Evolutionary conservation across 805 yeast genomes (phyloP).

Genomic region (Helenozyma baotianmanensis): DNA sequence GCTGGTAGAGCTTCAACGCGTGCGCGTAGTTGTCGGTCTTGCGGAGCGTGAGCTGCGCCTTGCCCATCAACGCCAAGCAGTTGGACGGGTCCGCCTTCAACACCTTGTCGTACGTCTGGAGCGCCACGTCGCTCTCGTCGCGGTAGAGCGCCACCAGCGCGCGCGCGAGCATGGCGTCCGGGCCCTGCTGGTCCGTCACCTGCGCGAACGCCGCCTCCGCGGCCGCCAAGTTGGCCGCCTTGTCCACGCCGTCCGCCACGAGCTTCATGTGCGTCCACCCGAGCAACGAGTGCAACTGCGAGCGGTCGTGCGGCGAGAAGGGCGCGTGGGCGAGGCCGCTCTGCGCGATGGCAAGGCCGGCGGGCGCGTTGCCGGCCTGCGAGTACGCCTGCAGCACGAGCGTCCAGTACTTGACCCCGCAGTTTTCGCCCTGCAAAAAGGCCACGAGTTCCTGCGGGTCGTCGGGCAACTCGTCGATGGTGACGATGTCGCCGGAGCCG

Average conservation of each 20-base stretch:
- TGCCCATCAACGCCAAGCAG: slow-evolving; percentile 72
- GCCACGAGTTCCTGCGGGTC: slow-evolving; percentile 81
- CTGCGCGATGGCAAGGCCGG: slow-evolving; percentile 59
- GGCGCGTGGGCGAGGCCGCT: slow-evolving; percentile 48
- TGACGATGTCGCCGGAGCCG: slow-evolving; percentile 74
- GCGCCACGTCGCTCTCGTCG: slow-evolving; percentile 66
- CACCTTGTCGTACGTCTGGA: slow-evolving; percentile 62
- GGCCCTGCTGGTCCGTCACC: slow-evolving; percentile 20
- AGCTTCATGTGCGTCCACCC: slow-evolving; percentile 67
- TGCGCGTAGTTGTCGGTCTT: slow-evolving; percentile 63
- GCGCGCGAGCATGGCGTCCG: slow-evolving; percentile 53
- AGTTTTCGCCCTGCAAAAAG: slow-evolving; percentile 74
- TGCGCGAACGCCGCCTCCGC: slow-evolving; percentile 22
- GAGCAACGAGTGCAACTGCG: slow-evolving; percentile 55
- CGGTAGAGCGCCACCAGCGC: slow-evolving; percentile 59
- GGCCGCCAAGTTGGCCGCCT: slow-evolving; percentile 18
- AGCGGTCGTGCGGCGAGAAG: slow-evolving; percentile 38
- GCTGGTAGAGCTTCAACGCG: slow-evolving; percentile 81
- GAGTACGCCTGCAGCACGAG: slow-evolving; percentile 79
- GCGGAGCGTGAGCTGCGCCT: slow-evolving; percentile 74
- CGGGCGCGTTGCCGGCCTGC: slow-evolving; percentile 50
- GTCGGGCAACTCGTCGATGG: slow-evolving; percentile 82
- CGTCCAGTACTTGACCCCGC: slow-evolving; percentile 77
- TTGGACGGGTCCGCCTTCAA: slow-evolving; percentile 54
- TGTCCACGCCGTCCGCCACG: slow-evolving; percentile 24